Evolutionary conservation across 345 rosid genomes (phyloP), one percentile per base, ranked within the genome.

Genomic region (Psidium guajava): DNA sequence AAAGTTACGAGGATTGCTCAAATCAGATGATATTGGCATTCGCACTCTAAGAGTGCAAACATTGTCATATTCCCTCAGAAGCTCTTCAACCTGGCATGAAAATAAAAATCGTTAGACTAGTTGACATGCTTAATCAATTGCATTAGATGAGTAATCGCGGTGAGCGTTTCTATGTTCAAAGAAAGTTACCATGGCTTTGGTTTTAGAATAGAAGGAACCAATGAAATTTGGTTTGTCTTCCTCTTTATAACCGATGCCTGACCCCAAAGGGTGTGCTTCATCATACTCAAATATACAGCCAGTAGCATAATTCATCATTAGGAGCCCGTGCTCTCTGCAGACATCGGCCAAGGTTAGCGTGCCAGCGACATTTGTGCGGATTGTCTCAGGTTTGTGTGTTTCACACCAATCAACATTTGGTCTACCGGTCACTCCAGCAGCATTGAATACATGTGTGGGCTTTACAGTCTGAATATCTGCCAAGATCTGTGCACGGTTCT

Each of bases 401-500:
- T 91, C 92, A 44, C 92, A 91, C 92, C 92, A 91, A 74, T 91
- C 92, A 9, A 91, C 92, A 82, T 91, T 91, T 22, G 92, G 92
- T 61, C 92, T 91, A 52, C 92, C 92, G 22, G 92, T 91, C 40
- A 91, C 89, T 7, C 92, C 92, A 82, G 92, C 92, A 84, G 92
- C 88, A 86, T 91, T 91, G 57, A 91, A 89, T 75, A 91, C 92
- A 69, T 91, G 92, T 36, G 92, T 91, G 75, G 92, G 92, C 84
- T 77, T 91, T 49, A 88, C 86, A 77, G 82, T 91, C 86, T 84
- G 91, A 86, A 91, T 85, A 82, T 91, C 92, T 53, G 88, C 89
- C 86, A 88, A 36, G 86, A 91, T 82, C 1, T 88, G 87, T 51
- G 92, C 84, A 18, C 89, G 82, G 84, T 91, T 91, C 87, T 91